Evolutionary conservation across 169 alveolate genomes (phyloP).

Genomic region (Plasmodium ovale): DNA sequence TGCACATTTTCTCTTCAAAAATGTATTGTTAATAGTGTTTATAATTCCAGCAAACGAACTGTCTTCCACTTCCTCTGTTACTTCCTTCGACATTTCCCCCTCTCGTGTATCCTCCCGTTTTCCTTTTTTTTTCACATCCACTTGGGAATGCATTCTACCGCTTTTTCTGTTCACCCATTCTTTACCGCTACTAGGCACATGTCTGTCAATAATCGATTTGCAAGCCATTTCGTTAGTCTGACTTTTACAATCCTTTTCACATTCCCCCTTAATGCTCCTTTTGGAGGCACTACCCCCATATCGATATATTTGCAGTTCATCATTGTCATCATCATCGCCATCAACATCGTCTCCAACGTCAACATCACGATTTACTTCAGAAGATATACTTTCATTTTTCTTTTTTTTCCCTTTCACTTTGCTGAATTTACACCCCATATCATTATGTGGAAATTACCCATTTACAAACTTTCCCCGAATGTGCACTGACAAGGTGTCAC

Average conservation of each 20-base stretch:
- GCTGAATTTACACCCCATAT: conserved; percentile 76
- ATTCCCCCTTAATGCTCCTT: too few species aligned
- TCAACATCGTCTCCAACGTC: neutral
- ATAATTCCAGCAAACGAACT: conserved; percentile 48
- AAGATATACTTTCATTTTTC: conserved; percentile 5
- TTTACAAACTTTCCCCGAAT: neutral
- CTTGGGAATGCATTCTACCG: neutral
- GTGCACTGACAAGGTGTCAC: neutral
- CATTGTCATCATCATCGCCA: conserved; percentile 1
- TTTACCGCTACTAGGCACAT: neutral
- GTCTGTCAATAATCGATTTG: neutral
- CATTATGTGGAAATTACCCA: conserved; percentile 21
- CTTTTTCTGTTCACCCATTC: neutral
- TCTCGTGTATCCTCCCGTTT: neutral
- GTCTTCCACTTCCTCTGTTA: neutral
- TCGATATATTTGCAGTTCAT: conserved; percentile 17
- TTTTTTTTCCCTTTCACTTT: conserved; percentile 49
- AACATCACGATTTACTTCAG: neutral
- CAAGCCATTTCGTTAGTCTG: neutral
- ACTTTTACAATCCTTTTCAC: neutral
- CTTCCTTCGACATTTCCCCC: neutral
- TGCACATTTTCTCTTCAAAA: neutral
- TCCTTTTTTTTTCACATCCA: neutral
- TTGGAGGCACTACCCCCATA: too few species aligned
- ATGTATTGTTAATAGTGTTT: conserved; percentile 33